phyloP scores from a whole-genome alignment of 2,329 filamentous ascomycete species.

The Albophoma yamanashiensis region DNA sequence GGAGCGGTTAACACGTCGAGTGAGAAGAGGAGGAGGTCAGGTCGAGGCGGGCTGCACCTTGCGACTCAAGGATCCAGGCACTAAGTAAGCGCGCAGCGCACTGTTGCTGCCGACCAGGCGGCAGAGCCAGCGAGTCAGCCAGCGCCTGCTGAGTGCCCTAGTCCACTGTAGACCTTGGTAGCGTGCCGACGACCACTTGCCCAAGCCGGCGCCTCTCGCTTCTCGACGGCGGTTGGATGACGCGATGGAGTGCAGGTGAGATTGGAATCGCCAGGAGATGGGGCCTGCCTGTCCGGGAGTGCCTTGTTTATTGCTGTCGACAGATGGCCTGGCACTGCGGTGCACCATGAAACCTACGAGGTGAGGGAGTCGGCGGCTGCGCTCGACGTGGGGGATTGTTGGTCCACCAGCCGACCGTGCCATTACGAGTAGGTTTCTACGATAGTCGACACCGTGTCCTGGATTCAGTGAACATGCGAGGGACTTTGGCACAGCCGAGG shows the following conservation, averaged over 20 bases:
- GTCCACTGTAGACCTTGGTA: slow-evolving; percentile 1
- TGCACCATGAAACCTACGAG: not conserved
- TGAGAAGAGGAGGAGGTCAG: not conserved
- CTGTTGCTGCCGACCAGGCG: slow-evolving; percentile 20
- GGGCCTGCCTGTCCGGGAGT: not conserved
- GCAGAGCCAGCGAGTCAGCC: slow-evolving; percentile 18
- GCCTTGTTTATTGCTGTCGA: not conserved
- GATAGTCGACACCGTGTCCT: not conserved
- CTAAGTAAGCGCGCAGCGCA: slow-evolving; percentile 24
- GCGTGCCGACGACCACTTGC: not conserved
- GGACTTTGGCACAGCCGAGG: not conserved
- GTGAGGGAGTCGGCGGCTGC: not conserved
- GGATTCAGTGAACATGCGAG: too few relatives aligned
- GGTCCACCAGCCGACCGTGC: not conserved
- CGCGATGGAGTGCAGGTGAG: not conserved
- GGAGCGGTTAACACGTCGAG: not conserved
- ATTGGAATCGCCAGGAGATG: not conserved
- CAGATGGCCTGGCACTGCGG: not conserved
- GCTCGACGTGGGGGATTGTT: not conserved
- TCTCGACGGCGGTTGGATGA: not conserved
- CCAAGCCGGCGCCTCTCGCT: not conserved
- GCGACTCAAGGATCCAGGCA: slow-evolving; percentile 6
- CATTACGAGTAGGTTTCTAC: not conserved
- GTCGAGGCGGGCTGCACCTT: not conserved
- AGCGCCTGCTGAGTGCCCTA: not conserved